phyloP scores from a whole-genome alignment of 2,329 filamentous ascomycete species.

The Cladosporium austrohemisphaericum region DNA sequence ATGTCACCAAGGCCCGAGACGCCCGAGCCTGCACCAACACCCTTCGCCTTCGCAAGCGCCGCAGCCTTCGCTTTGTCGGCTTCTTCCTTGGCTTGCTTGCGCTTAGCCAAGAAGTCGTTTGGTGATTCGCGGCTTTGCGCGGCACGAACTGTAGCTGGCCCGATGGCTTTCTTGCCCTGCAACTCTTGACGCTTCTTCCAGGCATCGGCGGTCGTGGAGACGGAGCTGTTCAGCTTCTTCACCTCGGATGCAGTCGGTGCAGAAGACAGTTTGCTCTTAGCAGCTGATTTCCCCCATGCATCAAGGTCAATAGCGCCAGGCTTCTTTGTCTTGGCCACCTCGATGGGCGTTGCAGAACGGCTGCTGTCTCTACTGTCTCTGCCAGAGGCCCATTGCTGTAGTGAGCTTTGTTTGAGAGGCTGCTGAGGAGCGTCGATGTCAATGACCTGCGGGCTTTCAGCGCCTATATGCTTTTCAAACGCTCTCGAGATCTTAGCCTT shows the following conservation, averaged over 20 bases:
- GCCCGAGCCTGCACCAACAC: conserved; percentile 75
- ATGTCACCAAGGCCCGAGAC: conserved; percentile 66
- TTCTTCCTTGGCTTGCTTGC: conserved; percentile 71
- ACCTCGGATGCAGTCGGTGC: conserved; percentile 5
- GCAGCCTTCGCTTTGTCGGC: conserved; percentile 48
- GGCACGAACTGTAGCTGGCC: neutral
- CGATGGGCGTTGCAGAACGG: conserved; percentile 23
- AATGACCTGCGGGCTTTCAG: conserved; percentile 22
- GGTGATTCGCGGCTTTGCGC: conserved; percentile 1
- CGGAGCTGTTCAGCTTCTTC: conserved; percentile 8
- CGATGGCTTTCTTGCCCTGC: conserved; percentile 17
- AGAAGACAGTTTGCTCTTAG: conserved; percentile 43
- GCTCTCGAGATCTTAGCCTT: conserved; percentile 73
- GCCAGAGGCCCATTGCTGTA: conserved; percentile 39
- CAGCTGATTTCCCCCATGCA: conserved; percentile 27
- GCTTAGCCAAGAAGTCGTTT: conserved; percentile 65
- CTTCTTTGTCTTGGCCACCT: conserved; percentile 20
- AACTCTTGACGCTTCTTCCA: conserved; percentile 16
- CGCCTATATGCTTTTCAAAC: conserved; percentile 51
- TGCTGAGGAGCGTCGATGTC: conserved; percentile 26
- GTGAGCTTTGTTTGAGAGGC: conserved; percentile 39
- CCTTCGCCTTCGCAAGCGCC: conserved; percentile 34
- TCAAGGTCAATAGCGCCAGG: conserved; percentile 34
- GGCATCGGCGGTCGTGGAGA: conserved; percentile 11
- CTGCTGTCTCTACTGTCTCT: conserved; percentile 15